phyloP scores from a whole-genome alignment of 192 early-diverging fungal species.

The Coemansia sp. region DNA sequence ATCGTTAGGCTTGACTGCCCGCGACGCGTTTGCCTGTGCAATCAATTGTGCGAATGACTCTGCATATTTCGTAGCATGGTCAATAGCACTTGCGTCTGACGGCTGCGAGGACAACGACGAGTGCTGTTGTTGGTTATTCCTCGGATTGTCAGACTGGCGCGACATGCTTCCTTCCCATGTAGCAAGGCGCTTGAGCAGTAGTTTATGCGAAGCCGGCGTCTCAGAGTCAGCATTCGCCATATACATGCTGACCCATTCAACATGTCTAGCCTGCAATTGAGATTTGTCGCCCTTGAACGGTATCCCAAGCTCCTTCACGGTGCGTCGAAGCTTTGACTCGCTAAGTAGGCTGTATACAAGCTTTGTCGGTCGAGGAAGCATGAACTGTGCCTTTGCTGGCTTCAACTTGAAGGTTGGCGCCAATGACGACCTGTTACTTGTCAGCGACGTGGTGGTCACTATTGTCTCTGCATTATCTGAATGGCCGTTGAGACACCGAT shows the following conservation, averaged over 20 bases:
- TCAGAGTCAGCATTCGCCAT: conserved; percentile 53
- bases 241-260: conserved; percentile 55
- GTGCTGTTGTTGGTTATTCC: neutral
- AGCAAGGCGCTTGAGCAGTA: conserved; percentile 29
- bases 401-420: conserved; percentile 12
- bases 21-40: conserved; percentile 19
- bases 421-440: neutral
- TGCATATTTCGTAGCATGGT: conserved; percentile 41
- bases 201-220: conserved; percentile 31
- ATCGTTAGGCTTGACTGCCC: neutral
- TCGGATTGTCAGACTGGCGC: conserved; percentile 11
- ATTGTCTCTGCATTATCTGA: neutral
- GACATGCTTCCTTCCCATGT: conserved; percentile 36
- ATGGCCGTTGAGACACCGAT: conserved; percentile 38
- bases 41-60: conserved; percentile 36
- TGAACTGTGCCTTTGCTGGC: conserved; percentile 1
- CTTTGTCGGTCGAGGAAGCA: conserved; percentile 50
- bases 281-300: conserved; percentile 50
- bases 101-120: too few species aligned
- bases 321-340: conserved; percentile 50
- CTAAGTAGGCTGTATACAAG: conserved; percentile 51
- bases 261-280: conserved; percentile 48
- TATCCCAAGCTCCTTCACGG: conserved; percentile 49
- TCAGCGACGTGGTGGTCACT: neutral
- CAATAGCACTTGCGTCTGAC: conserved; percentile 6